phyloP scores from a whole-genome alignment of 176 grass and related monocot genomes.

The Luzula sylvatica region DNA sequence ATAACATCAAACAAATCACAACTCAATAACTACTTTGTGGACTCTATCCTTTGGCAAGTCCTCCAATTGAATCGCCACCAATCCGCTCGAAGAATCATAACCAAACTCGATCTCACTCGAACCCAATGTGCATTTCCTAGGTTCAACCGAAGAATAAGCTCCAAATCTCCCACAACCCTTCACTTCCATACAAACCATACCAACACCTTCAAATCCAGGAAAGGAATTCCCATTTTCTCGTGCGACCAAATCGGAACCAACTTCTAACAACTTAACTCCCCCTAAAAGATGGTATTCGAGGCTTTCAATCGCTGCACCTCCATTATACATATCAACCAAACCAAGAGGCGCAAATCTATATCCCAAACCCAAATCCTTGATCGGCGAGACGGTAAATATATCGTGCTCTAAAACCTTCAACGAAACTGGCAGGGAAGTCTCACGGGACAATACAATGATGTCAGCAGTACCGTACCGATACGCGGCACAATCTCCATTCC shows the following conservation, averaged over 20 bases:
- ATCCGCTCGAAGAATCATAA: conserved; percentile 46
- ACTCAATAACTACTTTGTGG: conserved; percentile 60
- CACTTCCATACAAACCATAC: conserved; percentile 56
- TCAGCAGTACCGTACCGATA: conserved; percentile 38
- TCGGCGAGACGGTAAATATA: conserved; percentile 60
- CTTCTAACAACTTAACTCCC: conserved; percentile 1
- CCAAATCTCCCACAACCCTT: conserved; percentile 73
- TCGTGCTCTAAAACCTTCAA: conserved; percentile 81
- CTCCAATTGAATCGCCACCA: conserved; percentile 41
- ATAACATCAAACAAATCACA: conserved; percentile 23
- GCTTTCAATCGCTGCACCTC: conserved; percentile 58
- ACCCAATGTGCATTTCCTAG: conserved; percentile 40
- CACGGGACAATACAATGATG: conserved; percentile 37
- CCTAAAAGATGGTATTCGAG: conserved; percentile 51
- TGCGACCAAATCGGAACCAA: conserved; percentile 1
- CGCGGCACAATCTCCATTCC: conserved; percentile 62
- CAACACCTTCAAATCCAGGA: conserved; percentile 28
- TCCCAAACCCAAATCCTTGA: conserved; percentile 66
- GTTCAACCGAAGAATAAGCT: conserved; percentile 50
- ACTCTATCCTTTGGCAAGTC: conserved; percentile 54
- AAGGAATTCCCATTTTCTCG: neutral
- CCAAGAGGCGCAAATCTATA: conserved; percentile 63
- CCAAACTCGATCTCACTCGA: conserved; percentile 46
- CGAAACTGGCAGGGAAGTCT: conserved; percentile 42
- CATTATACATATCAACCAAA: conserved; percentile 81